Base-by-base conservation (phyloP, 2,329 filamentous ascomycete species). In the Ophiostoma pallidulum region DNA sequence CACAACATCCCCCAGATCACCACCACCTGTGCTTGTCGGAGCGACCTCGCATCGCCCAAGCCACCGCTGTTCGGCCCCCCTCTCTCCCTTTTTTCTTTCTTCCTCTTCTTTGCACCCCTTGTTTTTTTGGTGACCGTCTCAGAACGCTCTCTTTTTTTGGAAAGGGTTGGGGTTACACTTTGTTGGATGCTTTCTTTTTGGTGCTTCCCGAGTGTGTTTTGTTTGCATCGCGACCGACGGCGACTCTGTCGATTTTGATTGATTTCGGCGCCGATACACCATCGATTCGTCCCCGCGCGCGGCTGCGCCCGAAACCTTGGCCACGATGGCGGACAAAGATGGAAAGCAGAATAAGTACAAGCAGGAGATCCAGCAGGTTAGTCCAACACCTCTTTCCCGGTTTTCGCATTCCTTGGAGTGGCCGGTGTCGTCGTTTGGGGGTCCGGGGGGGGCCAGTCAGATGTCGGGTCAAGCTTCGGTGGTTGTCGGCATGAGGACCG, bases 281-380 rank as follows among this genome's bases (percentile, higher is more conserved):
- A 35, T 14, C 13, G 5, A n/a, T 2, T 14, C 14, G 32, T 16
- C 16, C 18, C 39, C 29, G 31, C 41, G 41, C 22, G 31, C 41
- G n/a, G 1, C 6, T 20, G 44, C 37, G 37, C 37, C 28, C 8
- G 19, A 9, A 31, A 9, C 32, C 7, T 8, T 8, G 4, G 18
- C 35, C 68, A 74, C 62, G 48, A 90, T 88, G 84, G 75, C 80
- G 57, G 86, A 92, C 66, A 80, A 77, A 76, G 63, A 77, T 77
- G 59, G 81, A 78, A 66, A 77, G 61, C 66, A 73, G 53, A 78
- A 76, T 59, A 97, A 96, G 67, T 98, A 97, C 67, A 82, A 90
- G 65, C 89, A 94, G 71, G 92, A 98, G 75, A 98, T 98, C 69
- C 92, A 95, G 68, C 91, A 94, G 84, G 86, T 90, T 64, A 49